Evolutionary conservation across 2,329 filamentous ascomycete genomes (phyloP).

Genomic region (Cladosporium velox): DNA sequence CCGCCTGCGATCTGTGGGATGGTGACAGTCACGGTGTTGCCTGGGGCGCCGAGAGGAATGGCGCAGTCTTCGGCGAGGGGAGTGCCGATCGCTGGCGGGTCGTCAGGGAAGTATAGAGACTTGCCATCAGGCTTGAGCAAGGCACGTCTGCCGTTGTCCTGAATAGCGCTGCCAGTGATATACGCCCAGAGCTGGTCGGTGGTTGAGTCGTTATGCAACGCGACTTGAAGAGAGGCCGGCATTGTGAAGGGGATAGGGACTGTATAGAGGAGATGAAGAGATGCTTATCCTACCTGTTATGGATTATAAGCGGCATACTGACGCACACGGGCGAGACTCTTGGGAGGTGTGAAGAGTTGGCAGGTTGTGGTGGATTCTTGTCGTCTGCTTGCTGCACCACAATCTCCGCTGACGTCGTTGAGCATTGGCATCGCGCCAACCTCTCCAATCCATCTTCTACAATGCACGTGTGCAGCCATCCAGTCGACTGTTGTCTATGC

Average conservation of each 20-base stretch:
- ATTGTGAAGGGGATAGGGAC: slow-evolving; percentile 25
- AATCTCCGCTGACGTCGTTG: background rate
- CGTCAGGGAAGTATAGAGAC: slow-evolving; percentile 38
- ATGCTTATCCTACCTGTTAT: background rate
- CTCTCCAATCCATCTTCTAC: too few species aligned
- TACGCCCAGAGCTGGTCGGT: slow-evolving; percentile 39
- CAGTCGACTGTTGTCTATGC: too few species aligned
- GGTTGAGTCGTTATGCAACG: slow-evolving; percentile 39
- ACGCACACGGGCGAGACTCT: background rate
- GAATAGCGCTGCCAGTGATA: slow-evolving; percentile 41
- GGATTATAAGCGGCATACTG: background rate
- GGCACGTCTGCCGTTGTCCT: slow-evolving; percentile 36
- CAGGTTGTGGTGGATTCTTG: slow-evolving; percentile 2
- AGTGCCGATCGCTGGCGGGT: slow-evolving; percentile 36
- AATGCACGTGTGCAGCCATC: too few species aligned
- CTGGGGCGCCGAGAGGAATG: slow-evolving; percentile 38
- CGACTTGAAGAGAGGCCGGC: slow-evolving; percentile 39
- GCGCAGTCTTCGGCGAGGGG: slow-evolving; percentile 40
- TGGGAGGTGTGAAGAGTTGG: background rate
- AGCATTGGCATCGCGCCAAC: background rate
- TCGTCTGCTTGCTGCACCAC: background rate
- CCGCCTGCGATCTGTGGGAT: slow-evolving; percentile 42
- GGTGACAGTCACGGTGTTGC: slow-evolving; percentile 37
- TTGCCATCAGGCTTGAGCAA: slow-evolving; percentile 40
- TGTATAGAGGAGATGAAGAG: background rate